phyloP scores from a whole-genome alignment of 306 rosid genomes.

The Medicago arabica region DNA sequence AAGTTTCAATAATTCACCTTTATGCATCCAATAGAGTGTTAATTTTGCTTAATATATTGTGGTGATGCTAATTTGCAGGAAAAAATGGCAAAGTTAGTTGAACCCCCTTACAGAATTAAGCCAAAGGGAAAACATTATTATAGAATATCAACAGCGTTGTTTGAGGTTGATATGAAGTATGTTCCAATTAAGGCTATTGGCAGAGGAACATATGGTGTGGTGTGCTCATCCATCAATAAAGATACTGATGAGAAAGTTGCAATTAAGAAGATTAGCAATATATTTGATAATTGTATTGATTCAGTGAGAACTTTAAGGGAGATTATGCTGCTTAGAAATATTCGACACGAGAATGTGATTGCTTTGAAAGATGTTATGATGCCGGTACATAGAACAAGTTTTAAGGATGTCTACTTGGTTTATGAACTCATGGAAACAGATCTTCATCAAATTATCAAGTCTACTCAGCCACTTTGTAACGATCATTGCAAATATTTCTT shows the following conservation, averaged over 20 bases:
- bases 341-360: constrained; percentile 82
- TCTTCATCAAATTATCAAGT: constrained; percentile 80
- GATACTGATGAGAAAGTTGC: constrained; percentile 87
- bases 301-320: constrained; percentile 86
- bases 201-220: constrained; percentile 83
- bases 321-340: constrained; percentile 71
- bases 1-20: constrained; percentile 28
- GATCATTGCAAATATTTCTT: constrained; percentile 84
- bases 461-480: constrained; percentile 71
- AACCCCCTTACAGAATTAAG: constrained; percentile 66
- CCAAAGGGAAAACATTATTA: constrained; percentile 72
- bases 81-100: constrained; percentile 73
- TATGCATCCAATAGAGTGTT: constrained; percentile 8
- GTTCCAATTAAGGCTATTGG: constrained; percentile 85
- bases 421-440: constrained; percentile 96
- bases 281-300: constrained; percentile 67
- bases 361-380: constrained; percentile 88
- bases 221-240: constrained; percentile 78
- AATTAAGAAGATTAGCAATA: constrained; percentile 81
- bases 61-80: constrained; percentile 47
- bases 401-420: constrained; percentile 86
- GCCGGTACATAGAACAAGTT: constrained; percentile 69
- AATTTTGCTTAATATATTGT: background rate
- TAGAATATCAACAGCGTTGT: constrained; percentile 75
- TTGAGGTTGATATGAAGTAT: constrained; percentile 84